These are phyloP conservation scores for Leishmania mexicana DNA, from an alignment of 208 protist species.

Conservation along the genomic window DNA sequence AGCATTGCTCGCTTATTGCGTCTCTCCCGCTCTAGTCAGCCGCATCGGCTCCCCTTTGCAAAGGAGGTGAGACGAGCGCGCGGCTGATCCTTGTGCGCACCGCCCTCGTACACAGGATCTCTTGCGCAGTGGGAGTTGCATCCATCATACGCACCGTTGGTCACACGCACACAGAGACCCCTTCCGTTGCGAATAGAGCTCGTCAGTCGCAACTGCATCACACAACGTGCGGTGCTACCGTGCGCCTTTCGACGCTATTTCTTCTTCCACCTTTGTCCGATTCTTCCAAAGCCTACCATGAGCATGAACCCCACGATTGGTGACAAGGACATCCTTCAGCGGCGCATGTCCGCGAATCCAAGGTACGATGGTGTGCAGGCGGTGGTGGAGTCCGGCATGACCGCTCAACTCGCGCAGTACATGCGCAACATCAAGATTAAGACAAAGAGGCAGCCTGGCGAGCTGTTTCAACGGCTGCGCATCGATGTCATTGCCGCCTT, in stretches of 20 bases:
- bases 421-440: constrained; percentile 50
- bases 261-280: not conserved
- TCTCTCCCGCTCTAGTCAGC: too few species aligned
- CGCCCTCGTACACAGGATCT: not conserved
- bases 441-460: constrained; percentile 57
- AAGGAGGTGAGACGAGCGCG: not conserved
- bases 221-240: not conserved
- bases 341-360: constrained; percentile 33
- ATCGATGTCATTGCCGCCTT: constrained; percentile 49
- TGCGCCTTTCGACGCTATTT: not conserved
- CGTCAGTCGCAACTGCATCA: not conserved
- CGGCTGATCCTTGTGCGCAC: not conserved
- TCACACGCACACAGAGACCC: not conserved
- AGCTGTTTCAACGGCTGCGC: constrained; percentile 77
- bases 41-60: not conserved
- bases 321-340: constrained; percentile 72
- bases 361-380: constrained; percentile 74
- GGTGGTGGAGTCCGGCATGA: constrained; percentile 88
- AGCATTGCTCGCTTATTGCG: not conserved
- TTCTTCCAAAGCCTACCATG: constrained; percentile 35
- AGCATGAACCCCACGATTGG: constrained; percentile 62
- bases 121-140: not conserved
- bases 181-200: not conserved
- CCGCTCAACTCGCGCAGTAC: constrained; percentile 60
- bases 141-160: not conserved